These are phyloP conservation scores for Ganoderma resinaceum DNA, from an alignment of 1,284 basidiomycete genomes.

Conservation along the genomic window DNA sequence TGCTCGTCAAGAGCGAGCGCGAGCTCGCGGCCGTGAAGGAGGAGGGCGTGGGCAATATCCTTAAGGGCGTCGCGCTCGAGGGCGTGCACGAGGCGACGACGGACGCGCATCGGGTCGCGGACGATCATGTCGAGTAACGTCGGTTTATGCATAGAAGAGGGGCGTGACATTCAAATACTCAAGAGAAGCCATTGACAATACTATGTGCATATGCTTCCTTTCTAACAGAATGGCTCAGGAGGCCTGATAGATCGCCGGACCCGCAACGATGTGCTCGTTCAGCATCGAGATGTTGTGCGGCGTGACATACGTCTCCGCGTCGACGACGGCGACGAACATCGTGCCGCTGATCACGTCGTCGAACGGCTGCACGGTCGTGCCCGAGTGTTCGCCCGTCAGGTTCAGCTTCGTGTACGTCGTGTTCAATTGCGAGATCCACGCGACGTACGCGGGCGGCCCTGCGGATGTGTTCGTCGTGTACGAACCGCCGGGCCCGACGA, in stretches of 20 bases:
- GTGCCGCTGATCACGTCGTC: slow-evolving; percentile 55
- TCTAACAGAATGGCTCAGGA: slow-evolving; percentile 41
- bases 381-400: slow-evolving; percentile 51
- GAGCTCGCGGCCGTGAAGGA: slow-evolving; percentile 73
- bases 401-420: slow-evolving; percentile 64
- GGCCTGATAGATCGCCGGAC: slow-evolving; percentile 58
- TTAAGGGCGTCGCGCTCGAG: slow-evolving; percentile 65
- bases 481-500: slow-evolving; percentile 55
- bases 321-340: slow-evolving; percentile 64
- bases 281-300: slow-evolving; percentile 64
- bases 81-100: slow-evolving; percentile 67
- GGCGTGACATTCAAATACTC: background rate
- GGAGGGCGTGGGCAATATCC: slow-evolving; percentile 65
- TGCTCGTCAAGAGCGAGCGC: slow-evolving; percentile 81
- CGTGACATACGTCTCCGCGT: slow-evolving; percentile 59
- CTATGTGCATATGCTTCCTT: too few species aligned
- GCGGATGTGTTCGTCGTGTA: slow-evolving; percentile 61
- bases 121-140: slow-evolving; percentile 10
- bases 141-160: background rate
- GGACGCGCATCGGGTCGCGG: slow-evolving; percentile 25
- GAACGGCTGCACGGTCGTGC: slow-evolving; percentile 56
- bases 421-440: slow-evolving; percentile 69
- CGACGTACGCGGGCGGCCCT: slow-evolving; percentile 46
- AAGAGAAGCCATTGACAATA: background rate
- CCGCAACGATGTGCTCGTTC: slow-evolving; percentile 64